These are phyloP conservation scores for Acanthamoeba healyi DNA, from an alignment of 208 protist genomes.

Conservation along the genomic window DNA sequence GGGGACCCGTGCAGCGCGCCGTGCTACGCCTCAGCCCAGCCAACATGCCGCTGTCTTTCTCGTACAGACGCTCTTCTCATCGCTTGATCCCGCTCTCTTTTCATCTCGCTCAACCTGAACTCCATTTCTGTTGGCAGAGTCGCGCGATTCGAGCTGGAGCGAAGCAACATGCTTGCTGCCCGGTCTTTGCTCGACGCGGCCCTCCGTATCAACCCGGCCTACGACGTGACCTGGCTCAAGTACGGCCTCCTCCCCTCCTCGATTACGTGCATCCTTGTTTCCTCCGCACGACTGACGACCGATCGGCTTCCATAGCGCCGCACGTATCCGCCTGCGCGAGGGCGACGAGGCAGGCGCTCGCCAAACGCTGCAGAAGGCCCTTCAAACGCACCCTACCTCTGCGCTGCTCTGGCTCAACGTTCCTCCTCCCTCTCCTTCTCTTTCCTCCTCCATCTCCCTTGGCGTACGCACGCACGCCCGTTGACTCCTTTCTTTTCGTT, in stretches of 20 bases:
- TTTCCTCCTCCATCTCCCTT: not conserved
- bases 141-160: not conserved
- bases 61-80: too few species aligned
- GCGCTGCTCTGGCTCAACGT: constrained; percentile 15
- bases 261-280: not conserved
- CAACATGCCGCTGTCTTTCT: not conserved
- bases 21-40: not conserved
- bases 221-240: constrained; percentile 34
- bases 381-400: not conserved
- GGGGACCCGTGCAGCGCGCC: not conserved
- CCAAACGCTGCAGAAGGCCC: not conserved
- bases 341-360: not conserved
- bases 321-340: not conserved
- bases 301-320: not conserved
- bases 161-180: not conserved
- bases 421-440: not conserved
- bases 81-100: not conserved
- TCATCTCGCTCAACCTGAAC: not conserved
- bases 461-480: too few species aligned
- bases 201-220: not conserved
- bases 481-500: not conserved
- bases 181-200: not conserved
- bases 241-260: not conserved
- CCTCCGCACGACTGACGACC: not conserved
- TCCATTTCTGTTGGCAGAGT: not conserved